Evolutionary conservation across 208 protist genomes (phyloP), one percentile per base, ranked within the genome.

Genomic region (Crithidia expoeki): DNA sequence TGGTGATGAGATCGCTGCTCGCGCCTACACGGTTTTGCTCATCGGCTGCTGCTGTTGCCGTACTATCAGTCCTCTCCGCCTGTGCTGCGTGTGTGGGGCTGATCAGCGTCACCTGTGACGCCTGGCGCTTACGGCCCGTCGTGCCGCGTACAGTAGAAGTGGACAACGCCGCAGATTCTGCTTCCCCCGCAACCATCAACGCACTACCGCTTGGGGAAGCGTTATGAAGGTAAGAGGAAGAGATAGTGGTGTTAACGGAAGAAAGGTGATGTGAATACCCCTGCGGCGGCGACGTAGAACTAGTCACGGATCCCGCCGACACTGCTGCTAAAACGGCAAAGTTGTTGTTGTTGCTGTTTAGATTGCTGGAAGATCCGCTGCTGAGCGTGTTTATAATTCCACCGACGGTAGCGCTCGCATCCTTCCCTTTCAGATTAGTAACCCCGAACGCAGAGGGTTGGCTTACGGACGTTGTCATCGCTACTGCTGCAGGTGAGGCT

Each of bases 1-100:
- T 47, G 42, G n/a, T 9, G 16, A 47, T 47, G 4, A 17, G 42
- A 17, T 47, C n/a, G 42, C 42, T 17, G 16, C 16, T n/a, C 9
- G 16, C 42, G 5, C 12, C 42, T 17, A 21, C 42, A 17, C 42
- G n/a, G n/a, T n/a, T n/a, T 17, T 4, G 36, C 36, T 16, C 36
- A 16, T 42, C 36, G 6, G 36, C 12, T 42, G 36, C 21, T 21
- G 34, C 21, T 52, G 38, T 23, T 36, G 59, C 25, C 52, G 36
- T 9, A 17, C 2, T 27, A 9, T 10, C 42, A 32, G 34, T 21
- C 30, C 42, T 30, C 38, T 47, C 42, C 42, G n/a, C 16, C 42
- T 64, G 61, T 7, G 61, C 23, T 1, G 59, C 16, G 70, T 75
- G 70, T 4, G 60, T 75, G 0, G 70, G 70, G 34, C 70, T 63